These are phyloP conservation scores for Cicer chorassanicum DNA, from an alignment of 306 rosid genomes.

Conservation along the genomic window DNA sequence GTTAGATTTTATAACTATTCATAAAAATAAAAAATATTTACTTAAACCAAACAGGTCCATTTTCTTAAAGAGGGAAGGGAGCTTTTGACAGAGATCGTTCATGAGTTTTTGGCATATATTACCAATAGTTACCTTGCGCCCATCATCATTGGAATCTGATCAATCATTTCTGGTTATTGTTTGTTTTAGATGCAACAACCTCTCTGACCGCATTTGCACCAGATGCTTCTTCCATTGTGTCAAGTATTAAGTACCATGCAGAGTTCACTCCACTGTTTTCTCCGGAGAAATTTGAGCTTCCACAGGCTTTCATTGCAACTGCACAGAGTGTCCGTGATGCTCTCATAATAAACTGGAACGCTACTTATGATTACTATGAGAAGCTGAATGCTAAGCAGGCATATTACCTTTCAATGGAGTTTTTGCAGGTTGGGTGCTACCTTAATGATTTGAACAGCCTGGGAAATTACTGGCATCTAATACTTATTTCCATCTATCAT, in stretches of 20 bases:
- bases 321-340: constrained; percentile 94
- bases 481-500: constrained; percentile 36
- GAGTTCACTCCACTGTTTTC: constrained; percentile 92
- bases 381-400: constrained; percentile 87
- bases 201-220: constrained; percentile 51
- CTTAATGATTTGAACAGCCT: constrained; percentile 23
- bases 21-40: background rate
- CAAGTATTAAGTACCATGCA: constrained; percentile 90
- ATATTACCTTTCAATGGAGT: constrained; percentile 96
- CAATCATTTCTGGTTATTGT: constrained; percentile 39
- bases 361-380: constrained; percentile 73
- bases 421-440: constrained; percentile 76
- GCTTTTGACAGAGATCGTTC: constrained; percentile 26
- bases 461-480: constrained; percentile 37
- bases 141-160: constrained; percentile 30
- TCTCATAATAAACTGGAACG: constrained; percentile 87
- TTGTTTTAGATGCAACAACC: constrained; percentile 57
- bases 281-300: constrained; percentile 73
- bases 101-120: constrained; percentile 22
- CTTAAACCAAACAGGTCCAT: background rate
- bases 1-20: background rate
- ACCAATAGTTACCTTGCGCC: constrained; percentile 12
- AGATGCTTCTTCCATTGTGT: constrained; percentile 74
- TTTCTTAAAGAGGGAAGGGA: constrained; percentile 15
- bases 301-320: constrained; percentile 84